These are phyloP conservation scores for Nemania serpens DNA, from an alignment of 2,329 filamentous ascomycete species.

Conservation along the genomic window DNA sequence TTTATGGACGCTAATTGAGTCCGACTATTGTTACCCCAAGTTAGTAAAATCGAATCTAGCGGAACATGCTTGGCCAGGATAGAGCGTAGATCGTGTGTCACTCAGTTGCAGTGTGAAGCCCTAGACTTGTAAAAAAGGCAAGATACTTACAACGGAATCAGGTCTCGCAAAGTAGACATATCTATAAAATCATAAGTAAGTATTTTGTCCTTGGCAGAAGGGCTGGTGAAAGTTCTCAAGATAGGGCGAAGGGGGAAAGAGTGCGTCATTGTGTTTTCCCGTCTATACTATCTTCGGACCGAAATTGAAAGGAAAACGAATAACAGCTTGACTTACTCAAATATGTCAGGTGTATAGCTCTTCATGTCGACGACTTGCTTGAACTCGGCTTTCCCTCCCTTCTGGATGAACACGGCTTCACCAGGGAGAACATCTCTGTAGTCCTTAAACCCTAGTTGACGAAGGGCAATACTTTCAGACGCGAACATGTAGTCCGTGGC, in stretches of 20 bases:
- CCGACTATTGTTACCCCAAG: conserved; percentile 8
- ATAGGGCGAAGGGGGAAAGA: too few species aligned
- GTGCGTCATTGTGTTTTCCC: too few species aligned
- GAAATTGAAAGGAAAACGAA: too few species aligned
- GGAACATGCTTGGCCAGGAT: background rate
- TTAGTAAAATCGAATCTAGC: conserved; percentile 4
- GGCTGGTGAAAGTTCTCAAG: background rate
- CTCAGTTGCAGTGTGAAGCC: too few species aligned
- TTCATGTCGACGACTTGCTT: conserved; percentile 67
- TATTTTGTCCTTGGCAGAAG: background rate
- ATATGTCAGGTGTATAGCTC: conserved; percentile 68
- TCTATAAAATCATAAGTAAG: conserved; percentile 42
- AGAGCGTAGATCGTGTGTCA: conserved; percentile 52
- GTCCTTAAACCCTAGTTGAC: conserved; percentile 71
- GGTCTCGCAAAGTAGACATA: conserved; percentile 80
- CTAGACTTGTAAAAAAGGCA: too few species aligned
- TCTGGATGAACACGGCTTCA: conserved; percentile 77
- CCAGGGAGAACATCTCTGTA: conserved; percentile 74
- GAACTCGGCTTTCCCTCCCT: conserved; percentile 71
- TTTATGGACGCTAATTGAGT: conserved; percentile 60
- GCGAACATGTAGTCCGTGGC: conserved; percentile 81
- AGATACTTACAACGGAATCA: conserved; percentile 64
- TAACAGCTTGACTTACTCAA: conserved; percentile 6
- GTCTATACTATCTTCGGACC: too few species aligned
- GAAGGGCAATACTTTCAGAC: conserved; percentile 75